Percentiles rank a stretch among this genome's conserved stretches.
These are phyloP conservation scores for Theobroma cacao DNA, from an alignment of 345 rosid genomes.

Conservation along the genomic window DNA sequence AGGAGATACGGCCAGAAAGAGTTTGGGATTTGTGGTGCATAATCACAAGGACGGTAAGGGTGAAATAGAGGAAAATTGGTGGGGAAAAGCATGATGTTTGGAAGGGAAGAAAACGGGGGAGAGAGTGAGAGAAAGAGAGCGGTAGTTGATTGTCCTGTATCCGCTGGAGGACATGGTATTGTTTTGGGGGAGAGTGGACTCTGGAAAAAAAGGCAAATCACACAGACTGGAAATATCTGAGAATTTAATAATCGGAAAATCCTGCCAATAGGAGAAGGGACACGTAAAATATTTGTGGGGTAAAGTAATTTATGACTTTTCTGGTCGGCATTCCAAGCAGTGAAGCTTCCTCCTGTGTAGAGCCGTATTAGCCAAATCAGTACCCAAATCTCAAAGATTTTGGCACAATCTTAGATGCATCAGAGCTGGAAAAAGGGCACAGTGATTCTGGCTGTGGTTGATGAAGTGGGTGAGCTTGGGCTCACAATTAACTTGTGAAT, in stretches of 20 bases:
- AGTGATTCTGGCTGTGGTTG: too few species aligned
- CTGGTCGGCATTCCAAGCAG: slow-evolving; percentile 4
- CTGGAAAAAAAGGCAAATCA: background rate
- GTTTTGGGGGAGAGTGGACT: background rate
- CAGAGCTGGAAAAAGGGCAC: background rate
- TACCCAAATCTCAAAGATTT: background rate
- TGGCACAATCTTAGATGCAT: background rate
- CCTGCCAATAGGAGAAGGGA: background rate
- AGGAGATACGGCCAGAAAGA: background rate
- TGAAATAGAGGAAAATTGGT: background rate
- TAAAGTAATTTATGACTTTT: background rate
- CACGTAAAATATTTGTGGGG: slow-evolving; percentile 9
- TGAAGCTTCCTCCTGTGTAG: slow-evolving; percentile 7
- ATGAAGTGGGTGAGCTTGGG: too few species aligned
- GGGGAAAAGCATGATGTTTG: background rate
- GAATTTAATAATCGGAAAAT: background rate
- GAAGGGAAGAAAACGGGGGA: background rate
- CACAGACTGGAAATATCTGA: background rate
- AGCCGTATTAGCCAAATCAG: background rate
- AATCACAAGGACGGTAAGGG: background rate
- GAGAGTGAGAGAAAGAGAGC: background rate
- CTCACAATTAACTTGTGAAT: too few species aligned
- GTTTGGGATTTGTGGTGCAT: background rate
- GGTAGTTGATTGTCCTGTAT: background rate
- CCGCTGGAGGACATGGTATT: slow-evolving; percentile 6